Conservation (phyloP, 2,329 filamentous ascomycete genomes). For the Claviceps sp. region DNA sequence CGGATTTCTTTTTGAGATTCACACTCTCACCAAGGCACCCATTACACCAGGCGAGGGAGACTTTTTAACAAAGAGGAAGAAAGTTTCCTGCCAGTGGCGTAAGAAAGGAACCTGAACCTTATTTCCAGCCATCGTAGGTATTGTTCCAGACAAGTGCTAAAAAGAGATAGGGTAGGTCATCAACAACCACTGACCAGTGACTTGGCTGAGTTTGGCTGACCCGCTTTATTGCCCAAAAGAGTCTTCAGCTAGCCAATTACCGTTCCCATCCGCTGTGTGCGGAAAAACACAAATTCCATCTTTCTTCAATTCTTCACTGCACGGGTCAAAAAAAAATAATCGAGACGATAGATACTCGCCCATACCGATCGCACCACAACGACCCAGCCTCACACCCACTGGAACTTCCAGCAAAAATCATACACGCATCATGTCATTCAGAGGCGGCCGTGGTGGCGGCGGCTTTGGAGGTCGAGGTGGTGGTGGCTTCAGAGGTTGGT, state of each 20-base stretch:
- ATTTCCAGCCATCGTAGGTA: background rate
- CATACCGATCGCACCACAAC: constrained; percentile 1
- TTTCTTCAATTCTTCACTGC: background rate
- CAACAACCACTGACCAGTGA: no score
- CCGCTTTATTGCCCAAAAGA: background rate
- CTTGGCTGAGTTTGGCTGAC: background rate
- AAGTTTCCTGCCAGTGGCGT: background rate
- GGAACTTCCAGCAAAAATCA: background rate
- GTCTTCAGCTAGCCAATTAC: background rate
- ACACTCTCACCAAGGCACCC: background rate
- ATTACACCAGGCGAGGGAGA: background rate
- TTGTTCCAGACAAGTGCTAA: no score
- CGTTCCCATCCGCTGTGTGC: background rate
- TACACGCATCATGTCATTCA: constrained; percentile 9
- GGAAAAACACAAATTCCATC: constrained; percentile 6
- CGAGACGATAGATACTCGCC: background rate
- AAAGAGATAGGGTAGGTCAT: background rate
- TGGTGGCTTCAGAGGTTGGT: constrained; percentile 10
- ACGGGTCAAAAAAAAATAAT: constrained; percentile 5
- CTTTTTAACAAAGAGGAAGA: background rate
- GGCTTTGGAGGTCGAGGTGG: constrained; percentile 10
- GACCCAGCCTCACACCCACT: background rate
- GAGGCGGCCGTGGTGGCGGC: constrained; percentile 11
- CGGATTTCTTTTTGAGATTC: background rate
- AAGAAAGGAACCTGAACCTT: background rate